Percentiles rank a stretch among this genome's conserved stretches.
Evolutionary conservation across 2,329 filamentous ascomycete genomes (phyloP).

Genomic region (Rugonectria rugulosa): DNA sequence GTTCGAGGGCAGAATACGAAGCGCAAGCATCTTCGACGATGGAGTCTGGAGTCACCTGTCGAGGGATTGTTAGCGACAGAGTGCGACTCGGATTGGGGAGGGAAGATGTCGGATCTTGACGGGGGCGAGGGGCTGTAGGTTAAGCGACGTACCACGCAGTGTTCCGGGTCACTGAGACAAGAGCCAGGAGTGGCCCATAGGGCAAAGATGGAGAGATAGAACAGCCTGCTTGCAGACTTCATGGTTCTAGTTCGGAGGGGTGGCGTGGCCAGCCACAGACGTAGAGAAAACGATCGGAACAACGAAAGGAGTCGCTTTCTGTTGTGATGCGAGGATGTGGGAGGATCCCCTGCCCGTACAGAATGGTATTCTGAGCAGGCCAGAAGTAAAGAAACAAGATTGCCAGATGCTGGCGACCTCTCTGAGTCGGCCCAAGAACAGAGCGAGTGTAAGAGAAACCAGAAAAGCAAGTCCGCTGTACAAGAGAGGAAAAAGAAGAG

Average conservation of each 20-base stretch:
- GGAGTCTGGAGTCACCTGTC: slow-evolving; percentile 83
- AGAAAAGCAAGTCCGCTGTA: too few species aligned
- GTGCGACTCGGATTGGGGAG: neutral
- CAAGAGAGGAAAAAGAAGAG: slow-evolving; percentile 10
- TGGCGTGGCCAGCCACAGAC: slow-evolving; percentile 9
- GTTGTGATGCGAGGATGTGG: neutral
- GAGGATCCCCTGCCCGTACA: neutral
- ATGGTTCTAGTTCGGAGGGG: slow-evolving; percentile 45
- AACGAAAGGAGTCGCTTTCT: slow-evolving; percentile 3
- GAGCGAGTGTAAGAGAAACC: too few species aligned
- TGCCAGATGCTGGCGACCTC: too few species aligned
- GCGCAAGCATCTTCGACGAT: slow-evolving; percentile 95
- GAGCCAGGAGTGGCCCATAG: slow-evolving; percentile 59
- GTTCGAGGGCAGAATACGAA: slow-evolving; percentile 89
- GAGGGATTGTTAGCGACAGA: slow-evolving; percentile 46
- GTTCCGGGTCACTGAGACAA: slow-evolving; percentile 55
- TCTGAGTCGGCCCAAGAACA: too few species aligned
- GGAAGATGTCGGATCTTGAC: too few species aligned
- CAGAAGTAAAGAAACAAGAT: too few species aligned
- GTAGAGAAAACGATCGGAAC: too few species aligned
- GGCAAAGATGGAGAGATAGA: slow-evolving; percentile 64
- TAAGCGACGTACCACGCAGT: slow-evolving; percentile 59
- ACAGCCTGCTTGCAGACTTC: slow-evolving; percentile 61
- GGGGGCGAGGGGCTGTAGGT: slow-evolving; percentile 4
- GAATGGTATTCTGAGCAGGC: too few species aligned